phyloP scores from a whole-genome alignment of 495 filamentous ascomycete genomes.

The Neurospora cerealis region DNA sequence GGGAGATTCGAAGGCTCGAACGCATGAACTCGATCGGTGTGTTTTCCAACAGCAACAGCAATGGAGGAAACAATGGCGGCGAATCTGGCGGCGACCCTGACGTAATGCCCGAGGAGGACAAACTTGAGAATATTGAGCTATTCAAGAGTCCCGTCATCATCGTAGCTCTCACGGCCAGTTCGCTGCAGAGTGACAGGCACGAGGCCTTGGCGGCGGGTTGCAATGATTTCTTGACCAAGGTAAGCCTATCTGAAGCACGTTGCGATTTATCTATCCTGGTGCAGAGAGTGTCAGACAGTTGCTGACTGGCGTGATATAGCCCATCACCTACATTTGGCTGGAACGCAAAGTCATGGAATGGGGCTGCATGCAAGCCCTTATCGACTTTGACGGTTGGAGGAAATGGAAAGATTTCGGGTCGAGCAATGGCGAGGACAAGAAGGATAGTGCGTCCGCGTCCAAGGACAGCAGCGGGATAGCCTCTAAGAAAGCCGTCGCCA shows the following conservation, averaged over 20 bases:
- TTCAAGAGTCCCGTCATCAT: slow-evolving; percentile 98
- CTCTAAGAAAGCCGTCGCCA: background rate
- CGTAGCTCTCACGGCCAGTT: slow-evolving; percentile 88
- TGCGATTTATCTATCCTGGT: background rate
- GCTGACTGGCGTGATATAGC: slow-evolving; percentile 38
- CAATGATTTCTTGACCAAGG: slow-evolving; percentile 98
- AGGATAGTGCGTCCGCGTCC: background rate
- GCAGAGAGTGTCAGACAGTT: background rate
- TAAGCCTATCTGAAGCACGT: slow-evolving; percentile 29
- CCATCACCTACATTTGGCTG: slow-evolving; percentile 95
- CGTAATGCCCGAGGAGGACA: slow-evolving; percentile 49
- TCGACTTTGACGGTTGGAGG: slow-evolving; percentile 97
- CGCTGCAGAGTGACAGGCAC: slow-evolving; percentile 86
- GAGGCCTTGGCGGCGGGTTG: slow-evolving; percentile 93
- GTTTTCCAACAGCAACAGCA: slow-evolving; percentile 42
- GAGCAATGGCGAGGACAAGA: background rate
- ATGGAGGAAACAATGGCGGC: slow-evolving; percentile 20
- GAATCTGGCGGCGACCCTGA: slow-evolving; percentile 11
- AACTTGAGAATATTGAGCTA: slow-evolving; percentile 55
- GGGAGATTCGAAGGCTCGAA: slow-evolving; percentile 87
- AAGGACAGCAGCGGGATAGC: background rate
- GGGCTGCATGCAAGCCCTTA: slow-evolving; percentile 98
- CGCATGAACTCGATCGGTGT: slow-evolving; percentile 83
- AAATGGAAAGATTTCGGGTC: slow-evolving; percentile 73
- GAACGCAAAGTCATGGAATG: slow-evolving; percentile 97